Base-by-base conservation (phyloP, 257 asterid genomes). In the Euphrasia confusa region DNA sequence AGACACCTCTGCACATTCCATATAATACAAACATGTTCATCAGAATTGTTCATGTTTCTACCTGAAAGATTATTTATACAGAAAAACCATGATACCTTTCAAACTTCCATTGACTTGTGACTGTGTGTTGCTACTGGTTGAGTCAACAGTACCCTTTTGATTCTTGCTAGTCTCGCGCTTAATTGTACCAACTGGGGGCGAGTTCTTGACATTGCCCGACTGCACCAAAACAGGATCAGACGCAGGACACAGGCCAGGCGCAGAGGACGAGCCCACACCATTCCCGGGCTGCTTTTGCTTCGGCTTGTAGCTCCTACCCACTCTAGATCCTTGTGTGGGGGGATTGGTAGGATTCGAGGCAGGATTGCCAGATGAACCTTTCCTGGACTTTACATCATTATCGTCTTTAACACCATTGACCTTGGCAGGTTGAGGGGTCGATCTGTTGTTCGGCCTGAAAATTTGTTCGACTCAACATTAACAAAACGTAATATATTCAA, bases 171-270 rank as follows among this genome's bases (percentile, higher is more conserved):
- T 77, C 72, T 75, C 88, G 73, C 84, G 75, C 70, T 77, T 73
- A 58, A 79, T 73, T 58, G 77, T 64, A 10, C 84, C 85, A 30
- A 68, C 75, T 1, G 72, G 58, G 45, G 64, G 79, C 53, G 71
- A 12, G 63, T 58, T 77, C 71, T 32, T 67, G 71, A 10, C 67
- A 48, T 74, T 79, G 58, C 79, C 69, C 11, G 82, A 74, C 62
- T 74, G 85, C 71, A 77, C 74, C 54, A 84, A 63, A 39, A 77
- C 80, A 15, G 85, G 82, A 79, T 79, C 85, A 4, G 84, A 71
- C 47, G 78, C 75, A 68, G 86, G 76, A 33, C 72, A 78, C 76
- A 83, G 69, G 68, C 77, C 80, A 7, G 87, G 65, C 10, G 72
- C 72, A 35, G 71, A 68, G 18, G 60, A 63, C 53, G 77, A 57